Base-by-base conservation (phyloP, 2,329 filamentous ascomycete species). In the Diplodia sapinea region DNA sequence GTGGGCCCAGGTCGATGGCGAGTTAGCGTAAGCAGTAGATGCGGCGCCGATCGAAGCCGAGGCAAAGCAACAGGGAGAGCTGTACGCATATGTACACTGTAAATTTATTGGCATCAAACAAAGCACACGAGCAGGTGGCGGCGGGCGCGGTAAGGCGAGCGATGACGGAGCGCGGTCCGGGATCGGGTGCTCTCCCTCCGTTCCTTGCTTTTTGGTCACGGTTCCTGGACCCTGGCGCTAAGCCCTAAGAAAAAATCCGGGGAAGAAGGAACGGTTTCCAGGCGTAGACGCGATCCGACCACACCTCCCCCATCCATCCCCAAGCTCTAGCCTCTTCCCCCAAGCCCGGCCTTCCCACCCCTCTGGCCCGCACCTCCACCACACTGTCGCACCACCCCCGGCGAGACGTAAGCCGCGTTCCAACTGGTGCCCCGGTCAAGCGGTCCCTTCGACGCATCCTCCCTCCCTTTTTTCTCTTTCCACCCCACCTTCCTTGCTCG, bases 401-500 rank as follows among this genome's bases (percentile, higher is more conserved):
- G 43, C 31, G 13, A 17, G 29, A 50, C 57, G 29, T 31, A 62
- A 50, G 57, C 57, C 23, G 29, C 31, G n/a, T n/a, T 38, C 59
- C 47, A 26, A 26, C 31, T 20, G 20, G 20, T 4, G 31, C 47
- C 59, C 40, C 43, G 59, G 36, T 51, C 47, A 29, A 23, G 29
- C 59, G 47, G 47, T 51, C 26, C 47, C 59, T 38, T 51, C 20
- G 43, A 3, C 40, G 23, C 59, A 49, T 20, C 20, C 59, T n/a
- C n/a, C 59, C 59, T 26, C 33, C 50, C 47, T 61, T 51, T 51
- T 23, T 56, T 23, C 20, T 36, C 54, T 38, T 40, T 20, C 54
- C 54, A 33, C 57, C 57, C 57, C 57, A 62, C 57, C 57, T 63
- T 63, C 59, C 59, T 63, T 63, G 59, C 59, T 63, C 50, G 59